A percentile compares a stretch with the other conserved stretches of the same genome.
phyloP scores from a whole-genome alignment of 495 filamentous ascomycete species.

The Podospora pseudocomata region DNA sequence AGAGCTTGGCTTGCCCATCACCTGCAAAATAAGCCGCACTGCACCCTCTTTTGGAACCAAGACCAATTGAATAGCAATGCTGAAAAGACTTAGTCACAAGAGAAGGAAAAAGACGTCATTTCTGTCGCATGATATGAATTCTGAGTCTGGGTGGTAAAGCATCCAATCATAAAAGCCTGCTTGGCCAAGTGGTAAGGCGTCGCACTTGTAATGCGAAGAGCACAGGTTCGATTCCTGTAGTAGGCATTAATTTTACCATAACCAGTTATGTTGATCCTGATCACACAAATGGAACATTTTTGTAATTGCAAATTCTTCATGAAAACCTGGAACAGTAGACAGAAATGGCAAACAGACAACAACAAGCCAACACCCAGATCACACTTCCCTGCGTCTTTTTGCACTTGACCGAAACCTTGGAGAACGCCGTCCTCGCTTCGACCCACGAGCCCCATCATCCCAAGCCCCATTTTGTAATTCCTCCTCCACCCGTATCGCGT shows the following conservation, averaged over 20 bases:
- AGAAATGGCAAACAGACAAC: background rate
- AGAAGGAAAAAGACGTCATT: no score
- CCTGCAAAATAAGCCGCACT: no score
- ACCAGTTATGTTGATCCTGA: no score
- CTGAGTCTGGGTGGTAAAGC: no score
- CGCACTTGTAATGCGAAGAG: constrained; percentile 7
- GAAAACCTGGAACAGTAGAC: no score
- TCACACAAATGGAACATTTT: no score
- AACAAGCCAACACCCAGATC: background rate
- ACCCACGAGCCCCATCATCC: background rate
- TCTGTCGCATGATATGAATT: no score
- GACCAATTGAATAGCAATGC: no score
- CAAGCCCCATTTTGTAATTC: background rate
- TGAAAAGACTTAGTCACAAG: no score
- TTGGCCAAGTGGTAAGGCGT: constrained; percentile 7
- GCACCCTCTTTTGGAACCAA: no score
- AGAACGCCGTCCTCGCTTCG: background rate
- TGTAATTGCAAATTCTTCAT: background rate
- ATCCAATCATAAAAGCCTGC: background rate
- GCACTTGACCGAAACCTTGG: background rate
- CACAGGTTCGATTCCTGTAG: constrained; percentile 7
- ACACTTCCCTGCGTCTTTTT: background rate
- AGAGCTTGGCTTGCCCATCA: background rate
- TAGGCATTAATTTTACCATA: background rate
- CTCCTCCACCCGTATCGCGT: background rate